Conservation (phyloP, 177 flowering plant genomes). For the Telopea speciosissima region DNA sequence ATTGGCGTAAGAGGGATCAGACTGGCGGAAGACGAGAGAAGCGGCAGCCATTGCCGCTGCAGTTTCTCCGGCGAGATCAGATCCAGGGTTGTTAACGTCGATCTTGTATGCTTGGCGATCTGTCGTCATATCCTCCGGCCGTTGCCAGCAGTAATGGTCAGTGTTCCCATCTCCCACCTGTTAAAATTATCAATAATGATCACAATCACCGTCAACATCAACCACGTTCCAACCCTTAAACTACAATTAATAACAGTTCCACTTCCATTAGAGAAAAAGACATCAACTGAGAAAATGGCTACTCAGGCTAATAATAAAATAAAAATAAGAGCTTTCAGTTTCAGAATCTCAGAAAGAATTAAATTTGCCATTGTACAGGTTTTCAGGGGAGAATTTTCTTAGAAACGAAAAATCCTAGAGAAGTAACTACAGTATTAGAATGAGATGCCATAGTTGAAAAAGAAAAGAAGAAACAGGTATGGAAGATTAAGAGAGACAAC, state of each 20-base stretch:
- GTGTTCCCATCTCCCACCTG: slow-evolving; percentile 36
- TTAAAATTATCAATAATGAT: too few species aligned
- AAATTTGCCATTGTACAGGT: too few species aligned
- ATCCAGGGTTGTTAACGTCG: slow-evolving; percentile 26
- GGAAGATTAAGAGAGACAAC: too few species aligned
- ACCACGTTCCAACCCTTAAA: too few species aligned
- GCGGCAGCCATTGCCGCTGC: slow-evolving; percentile 39
- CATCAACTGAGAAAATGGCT: too few species aligned
- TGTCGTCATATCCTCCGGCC: slow-evolving; percentile 35
- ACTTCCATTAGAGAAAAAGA: too few species aligned
- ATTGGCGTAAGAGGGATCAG: slow-evolving; percentile 21
- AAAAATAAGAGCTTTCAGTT: too few species aligned
- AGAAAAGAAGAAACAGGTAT: not conserved
- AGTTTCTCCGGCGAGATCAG: slow-evolving; percentile 34
- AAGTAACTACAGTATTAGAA: too few species aligned
- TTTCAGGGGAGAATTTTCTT: not conserved
- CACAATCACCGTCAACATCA: not conserved
- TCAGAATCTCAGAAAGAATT: too few species aligned
- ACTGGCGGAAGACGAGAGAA: slow-evolving; percentile 23
- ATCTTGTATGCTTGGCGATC: slow-evolving; percentile 24
- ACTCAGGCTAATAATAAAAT: too few species aligned
- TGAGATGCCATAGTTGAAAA: too few species aligned
- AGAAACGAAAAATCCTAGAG: not conserved
- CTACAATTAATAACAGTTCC: too few species aligned
- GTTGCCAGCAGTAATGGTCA: slow-evolving; percentile 33